Conservation (phyloP, 2,329 filamentous ascomycete genomes). For the Sclerotinia glacialis region DNA sequence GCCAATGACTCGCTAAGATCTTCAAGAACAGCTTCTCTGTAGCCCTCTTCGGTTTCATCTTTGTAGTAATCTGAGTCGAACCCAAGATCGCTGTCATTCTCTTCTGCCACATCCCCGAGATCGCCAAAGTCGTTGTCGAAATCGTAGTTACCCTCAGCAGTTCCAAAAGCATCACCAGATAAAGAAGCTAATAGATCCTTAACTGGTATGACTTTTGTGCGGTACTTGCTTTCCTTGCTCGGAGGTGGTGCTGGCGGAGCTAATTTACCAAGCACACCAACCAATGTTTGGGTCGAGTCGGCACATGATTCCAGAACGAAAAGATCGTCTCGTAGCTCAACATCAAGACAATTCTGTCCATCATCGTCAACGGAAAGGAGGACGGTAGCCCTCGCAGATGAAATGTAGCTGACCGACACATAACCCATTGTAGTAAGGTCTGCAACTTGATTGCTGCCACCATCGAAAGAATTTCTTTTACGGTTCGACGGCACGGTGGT, state of each 20-base stretch:
- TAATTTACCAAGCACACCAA: slow-evolving; percentile 73
- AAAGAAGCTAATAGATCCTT: slow-evolving; percentile 88
- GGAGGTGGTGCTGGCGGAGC: slow-evolving; percentile 74
- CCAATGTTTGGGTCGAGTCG: slow-evolving; percentile 91
- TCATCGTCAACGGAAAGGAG: slow-evolving; percentile 55
- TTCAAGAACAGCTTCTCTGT: slow-evolving; percentile 41
- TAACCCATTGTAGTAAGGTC: slow-evolving; percentile 67
- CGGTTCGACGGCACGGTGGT: slow-evolving; percentile 19
- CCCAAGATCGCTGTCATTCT: slow-evolving; percentile 43
- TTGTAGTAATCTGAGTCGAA: slow-evolving; percentile 50
- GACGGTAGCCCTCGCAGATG: slow-evolving; percentile 69
- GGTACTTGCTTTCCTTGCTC: slow-evolving; percentile 78
- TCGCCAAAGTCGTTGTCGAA: slow-evolving; percentile 61
- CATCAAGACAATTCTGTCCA: slow-evolving; percentile 65
- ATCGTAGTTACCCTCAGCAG: slow-evolving; percentile 59
- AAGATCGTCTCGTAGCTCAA: slow-evolving; percentile 81
- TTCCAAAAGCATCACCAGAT: slow-evolving; percentile 76
- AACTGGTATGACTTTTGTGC: slow-evolving; percentile 81
- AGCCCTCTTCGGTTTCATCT: slow-evolving; percentile 37
- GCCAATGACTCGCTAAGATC: slow-evolving; percentile 39
- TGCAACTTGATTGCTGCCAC: slow-evolving; percentile 47
- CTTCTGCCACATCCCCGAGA: slow-evolving; percentile 46
- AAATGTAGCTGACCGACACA: slow-evolving; percentile 83
- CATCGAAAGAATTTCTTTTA: slow-evolving; percentile 37
- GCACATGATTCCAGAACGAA: slow-evolving; percentile 92